Conservation (phyloP, 441 rosid species). For the Populus hybrid region DNA sequence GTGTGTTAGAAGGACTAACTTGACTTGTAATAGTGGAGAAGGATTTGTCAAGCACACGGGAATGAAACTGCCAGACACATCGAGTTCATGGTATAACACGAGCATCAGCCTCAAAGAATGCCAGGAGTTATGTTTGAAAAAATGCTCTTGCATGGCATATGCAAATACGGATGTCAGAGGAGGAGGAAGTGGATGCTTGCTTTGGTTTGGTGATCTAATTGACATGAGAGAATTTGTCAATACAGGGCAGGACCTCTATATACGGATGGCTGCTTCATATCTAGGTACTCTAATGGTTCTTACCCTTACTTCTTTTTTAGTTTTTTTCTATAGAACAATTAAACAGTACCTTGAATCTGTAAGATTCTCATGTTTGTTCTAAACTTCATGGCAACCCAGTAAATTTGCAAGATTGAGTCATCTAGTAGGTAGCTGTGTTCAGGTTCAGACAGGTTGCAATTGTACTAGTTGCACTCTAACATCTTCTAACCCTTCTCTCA, state of each 20-base stretch:
- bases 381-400: background rate
- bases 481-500: background rate
- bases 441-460: background rate
- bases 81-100: slow-evolving; percentile 15
- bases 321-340: no score
- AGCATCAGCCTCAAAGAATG: slow-evolving; percentile 51
- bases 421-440: background rate
- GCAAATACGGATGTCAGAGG: slow-evolving; percentile 43
- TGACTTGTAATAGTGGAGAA: slow-evolving; percentile 29
- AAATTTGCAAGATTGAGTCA: background rate
- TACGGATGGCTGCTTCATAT: slow-evolving; percentile 51
- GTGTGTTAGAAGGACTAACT: slow-evolving; percentile 41
- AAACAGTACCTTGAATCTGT: no score
- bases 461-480: background rate
- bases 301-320: background rate
- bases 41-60: slow-evolving; percentile 36
- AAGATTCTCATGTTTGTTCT: background rate
- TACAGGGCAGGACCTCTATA: slow-evolving; percentile 54
- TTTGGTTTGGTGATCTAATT: slow-evolving; percentile 52
- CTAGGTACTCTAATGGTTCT: slow-evolving; percentile 28
- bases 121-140: slow-evolving; percentile 38
- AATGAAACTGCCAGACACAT: slow-evolving; percentile 58
- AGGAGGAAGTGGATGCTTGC: slow-evolving; percentile 61
- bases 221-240: slow-evolving; percentile 43
- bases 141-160: slow-evolving; percentile 68